Evolutionary conservation across 2,329 filamentous ascomycete species (phyloP).

Genomic region (Metarhizium sp.): DNA sequence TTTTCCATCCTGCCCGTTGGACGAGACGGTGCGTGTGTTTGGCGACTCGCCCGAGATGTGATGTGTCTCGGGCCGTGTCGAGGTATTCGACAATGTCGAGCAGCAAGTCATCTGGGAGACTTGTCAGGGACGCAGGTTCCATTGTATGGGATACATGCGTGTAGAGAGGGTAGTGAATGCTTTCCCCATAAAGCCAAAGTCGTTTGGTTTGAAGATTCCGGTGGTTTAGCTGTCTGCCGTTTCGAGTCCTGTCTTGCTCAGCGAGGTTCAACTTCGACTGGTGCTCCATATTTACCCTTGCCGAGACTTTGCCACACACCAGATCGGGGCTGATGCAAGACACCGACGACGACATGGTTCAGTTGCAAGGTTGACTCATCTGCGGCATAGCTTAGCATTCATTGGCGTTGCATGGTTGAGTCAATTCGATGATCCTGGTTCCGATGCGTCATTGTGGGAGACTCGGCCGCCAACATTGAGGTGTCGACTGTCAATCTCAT

Average conservation of each 20-base stretch:
- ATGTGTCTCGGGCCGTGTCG: constrained; percentile 38
- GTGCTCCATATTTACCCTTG: not conserved
- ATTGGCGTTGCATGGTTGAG: too few species aligned
- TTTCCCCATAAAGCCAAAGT: not conserved
- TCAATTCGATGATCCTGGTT: too few species aligned
- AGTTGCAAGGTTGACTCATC: too few species aligned
- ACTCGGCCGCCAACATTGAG: too few species aligned
- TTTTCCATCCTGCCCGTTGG: constrained; percentile 36
- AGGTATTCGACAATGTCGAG: constrained; percentile 38
- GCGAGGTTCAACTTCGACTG: not conserved
- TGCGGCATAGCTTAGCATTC: too few species aligned
- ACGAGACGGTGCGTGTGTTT: constrained; percentile 29
- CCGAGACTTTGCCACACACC: not conserved
- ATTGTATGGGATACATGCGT: not conserved
- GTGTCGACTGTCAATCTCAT: too few species aligned
- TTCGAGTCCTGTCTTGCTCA: too few species aligned
- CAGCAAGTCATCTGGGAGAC: constrained; percentile 40
- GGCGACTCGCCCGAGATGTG: constrained; percentile 30
- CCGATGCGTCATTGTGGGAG: too few species aligned
- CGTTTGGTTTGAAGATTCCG: not conserved
- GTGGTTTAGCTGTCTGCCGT: too few species aligned
- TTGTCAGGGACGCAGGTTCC: constrained; percentile 22
- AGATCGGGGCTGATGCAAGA: not conserved
- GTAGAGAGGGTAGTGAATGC: not conserved
- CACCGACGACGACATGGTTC: not conserved